Conservation (phyloP, 2,329 filamentous ascomycete species). For the Aspergillus fumigatiaffinis region DNA sequence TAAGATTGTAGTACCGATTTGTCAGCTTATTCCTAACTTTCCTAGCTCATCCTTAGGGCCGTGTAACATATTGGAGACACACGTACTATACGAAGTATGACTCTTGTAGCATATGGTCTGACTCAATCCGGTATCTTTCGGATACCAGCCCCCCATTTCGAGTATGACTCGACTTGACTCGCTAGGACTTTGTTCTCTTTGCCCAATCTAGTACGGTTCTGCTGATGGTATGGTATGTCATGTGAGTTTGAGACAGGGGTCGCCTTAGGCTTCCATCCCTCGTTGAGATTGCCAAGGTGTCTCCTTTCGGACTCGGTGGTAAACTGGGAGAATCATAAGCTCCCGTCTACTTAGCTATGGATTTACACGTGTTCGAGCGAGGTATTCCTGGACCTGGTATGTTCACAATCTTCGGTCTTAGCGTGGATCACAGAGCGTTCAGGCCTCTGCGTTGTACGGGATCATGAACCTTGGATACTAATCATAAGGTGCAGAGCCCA, state of each 20-base stretch:
- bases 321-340: neutral
- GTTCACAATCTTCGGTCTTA: neutral
- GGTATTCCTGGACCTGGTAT: neutral
- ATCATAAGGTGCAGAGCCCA: neutral
- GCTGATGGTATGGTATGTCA: neutral
- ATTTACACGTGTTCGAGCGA: neutral
- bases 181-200: neutral
- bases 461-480: neutral
- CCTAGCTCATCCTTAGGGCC: neutral
- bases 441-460: neutral
- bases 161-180: neutral
- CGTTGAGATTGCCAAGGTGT: neutral
- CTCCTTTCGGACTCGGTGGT: neutral
- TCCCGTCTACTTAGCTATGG: neutral
- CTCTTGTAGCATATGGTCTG: neutral
- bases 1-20: neutral
- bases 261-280: neutral
- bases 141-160: neutral
- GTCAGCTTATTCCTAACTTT: neutral
- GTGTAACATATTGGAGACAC: neutral
- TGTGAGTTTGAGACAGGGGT: neutral
- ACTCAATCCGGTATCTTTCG: neutral
- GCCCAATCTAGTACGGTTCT: neutral
- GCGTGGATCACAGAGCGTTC: too few relatives aligned
- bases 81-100: neutral